Percentiles rank a stretch among this genome's conserved stretches.
Conservation (phyloP, 2,329 filamentous ascomycete species). For the Clarireedia sp. region DNA sequence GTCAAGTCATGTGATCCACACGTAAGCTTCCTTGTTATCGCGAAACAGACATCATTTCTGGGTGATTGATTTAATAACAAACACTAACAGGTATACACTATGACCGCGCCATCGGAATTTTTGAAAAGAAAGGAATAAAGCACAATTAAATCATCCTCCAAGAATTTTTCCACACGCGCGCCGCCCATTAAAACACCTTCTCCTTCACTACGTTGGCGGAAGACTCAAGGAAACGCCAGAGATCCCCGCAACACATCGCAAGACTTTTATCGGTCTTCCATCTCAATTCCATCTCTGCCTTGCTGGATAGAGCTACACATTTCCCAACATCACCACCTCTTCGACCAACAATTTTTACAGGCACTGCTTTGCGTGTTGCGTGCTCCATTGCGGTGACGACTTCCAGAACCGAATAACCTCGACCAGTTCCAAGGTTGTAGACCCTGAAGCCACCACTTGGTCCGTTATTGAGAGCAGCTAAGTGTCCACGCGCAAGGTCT, state of each 20-base stretch:
- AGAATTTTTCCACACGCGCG: not conserved
- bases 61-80: too few relatives aligned
- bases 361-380: slow-evolving; percentile 32
- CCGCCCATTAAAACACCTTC: not conserved
- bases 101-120: too few relatives aligned
- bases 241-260: slow-evolving; percentile 20
- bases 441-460: slow-evolving; percentile 33
- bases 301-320: slow-evolving; percentile 35
- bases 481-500: slow-evolving; percentile 56
- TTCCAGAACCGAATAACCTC: slow-evolving; percentile 38
- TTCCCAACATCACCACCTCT: slow-evolving; percentile 37
- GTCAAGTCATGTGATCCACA: not conserved
- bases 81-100: too few relatives aligned
- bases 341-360: slow-evolving; percentile 32
- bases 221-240: slow-evolving; percentile 19
- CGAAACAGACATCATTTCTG: not conserved
- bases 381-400: slow-evolving; percentile 35
- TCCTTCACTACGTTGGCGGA: too few relatives aligned
- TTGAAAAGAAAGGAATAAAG: too few relatives aligned
- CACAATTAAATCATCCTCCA: not conserved
- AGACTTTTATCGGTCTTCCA: slow-evolving; percentile 31
- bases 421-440: slow-evolving; percentile 41
- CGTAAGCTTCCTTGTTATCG: slow-evolving; percentile 4
- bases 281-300: slow-evolving; percentile 36
- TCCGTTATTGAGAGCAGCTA: slow-evolving; percentile 44